Evolutionary conservation across 2,329 filamentous ascomycete species (phyloP), one percentile per base, ranked within the genome.

Genomic region (Neopestalotiopsis rosae): DNA sequence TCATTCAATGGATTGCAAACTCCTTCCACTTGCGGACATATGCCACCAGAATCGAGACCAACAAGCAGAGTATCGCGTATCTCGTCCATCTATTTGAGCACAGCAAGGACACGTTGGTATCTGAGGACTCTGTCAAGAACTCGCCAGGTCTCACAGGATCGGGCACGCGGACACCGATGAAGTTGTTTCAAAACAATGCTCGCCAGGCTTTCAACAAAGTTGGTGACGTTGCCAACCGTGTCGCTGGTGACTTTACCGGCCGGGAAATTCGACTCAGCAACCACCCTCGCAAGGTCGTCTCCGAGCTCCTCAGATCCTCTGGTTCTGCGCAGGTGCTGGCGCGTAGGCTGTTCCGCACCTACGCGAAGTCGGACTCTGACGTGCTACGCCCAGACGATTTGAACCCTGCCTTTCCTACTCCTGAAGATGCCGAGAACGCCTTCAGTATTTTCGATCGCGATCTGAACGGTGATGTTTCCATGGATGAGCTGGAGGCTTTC

Each of bases 391-490:
- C 91, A 0, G 93, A 94, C 9, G 95, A 98, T 75, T 81, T 98
- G 67, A 91, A 90, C 71, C 84, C 87, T 12, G 94, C 93, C 0
- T 98, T 97, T 74, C 88, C 92, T 10, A 92, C 91, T 30, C 87
- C 91, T 20, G 95, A 98, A 14, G 95, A 98, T 77, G 94, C 94
- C 0, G 92, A 96, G 67, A 92, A 92, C 2, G 95, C 95, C 0
- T 98, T 98, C 76, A 86, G 87, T 74, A 95, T 98, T 85, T 98
- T 98, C 74, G 95, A 98, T 82, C 97, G 96, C 77, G 95, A 98
- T 75, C 89, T 98, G 83, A 98, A 98, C 72, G 95, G 95, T 4
- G 95, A 98, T 76, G 97, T 98, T 64, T 97, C 93, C 0, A 94
- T 97, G 89, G 94, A 97, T 76, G 95, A 98, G 78, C 88, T 98